Base-by-base conservation (phyloP, 129 eudicot species). In the Helichrysum umbraculigerum region DNA sequence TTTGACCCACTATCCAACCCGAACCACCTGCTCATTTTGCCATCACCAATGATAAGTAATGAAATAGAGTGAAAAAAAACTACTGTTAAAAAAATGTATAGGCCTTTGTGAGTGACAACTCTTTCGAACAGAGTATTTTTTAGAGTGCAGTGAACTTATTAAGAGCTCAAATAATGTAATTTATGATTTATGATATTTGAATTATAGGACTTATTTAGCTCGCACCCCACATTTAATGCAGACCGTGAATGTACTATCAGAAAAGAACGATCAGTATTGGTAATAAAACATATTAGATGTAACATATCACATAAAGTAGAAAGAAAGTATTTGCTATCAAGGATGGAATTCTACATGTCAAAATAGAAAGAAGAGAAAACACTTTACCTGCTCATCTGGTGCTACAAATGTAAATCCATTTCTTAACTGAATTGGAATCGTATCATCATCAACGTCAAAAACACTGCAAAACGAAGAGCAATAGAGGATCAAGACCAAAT, bases 341-440 rank as follows among this genome's bases (percentile, higher is more conserved):
- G 3, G 19, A 32, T 10, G 39, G 14, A 28, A 64, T 30, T 58
- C 58, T 37, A 35, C 20, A 35, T 73, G 77, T 47, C 58, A 59
- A 73, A 59, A 60, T 4, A 39, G 22, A 21, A 16, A 67, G 16
- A 8, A 57, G 28, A 20, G 28, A 57, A 57, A 6, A 57, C 3
- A 5, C 25, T 19, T 66, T 88, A 94, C 97, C 93, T 85, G 90
- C 71, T 94, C 99, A 82, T 94, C 96, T 21, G 99, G 90, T 70
- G 89, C 69, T 77, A 83, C 72, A 83, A 94, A 94, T 6, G 97
- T 91, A 78, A 81, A 94, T 79, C 99, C 99, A 74, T 94, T 94
- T 83, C 96, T 88, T 61, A 85, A 85, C 74, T 89, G 90, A 72
- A 57, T 67, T 33, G 99, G 99, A 52, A 94, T 78, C 9, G 85